Evolutionary conservation across 1,284 basidiomycete species (phyloP), one percentile per base, ranked within the genome.

Genomic region (Calocybe gambosa): DNA sequence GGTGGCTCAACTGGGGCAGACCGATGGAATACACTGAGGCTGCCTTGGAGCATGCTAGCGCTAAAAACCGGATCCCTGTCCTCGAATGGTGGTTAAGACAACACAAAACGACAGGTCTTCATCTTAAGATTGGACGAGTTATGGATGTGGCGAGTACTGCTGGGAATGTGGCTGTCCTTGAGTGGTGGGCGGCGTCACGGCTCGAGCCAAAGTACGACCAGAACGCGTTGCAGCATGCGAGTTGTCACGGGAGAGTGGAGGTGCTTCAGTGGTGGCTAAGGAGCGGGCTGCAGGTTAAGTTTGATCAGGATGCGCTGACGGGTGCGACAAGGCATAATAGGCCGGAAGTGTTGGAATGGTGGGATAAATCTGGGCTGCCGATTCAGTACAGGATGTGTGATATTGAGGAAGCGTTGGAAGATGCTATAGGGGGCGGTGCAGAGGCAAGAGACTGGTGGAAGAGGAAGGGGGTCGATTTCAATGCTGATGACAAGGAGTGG

Each of bases 381-480:
- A 79, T 91, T 48, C 82, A 85, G 58, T 91, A 89, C 62, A 76
- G 88, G 42, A 81, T 88, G 75, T 89, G 87, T 58, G 88, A 91
- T 66, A 80, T 85, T 45, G 89, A 92, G 59, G 89, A 89, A 67
- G 89, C 88, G 2, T 63, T 91, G 53, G 88, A 91, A 62, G 88
- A 91, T 56, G 82, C 85, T 1, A 85, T 88, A 42, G 83, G 82
- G 2, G 84, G 81, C 8, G 85, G 84, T 5, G 76, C 80, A 51
- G 73, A 71, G 42, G 85, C 82, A 10, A 74, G 85, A 55, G 70
- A 68, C 43, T 90, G 87, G 87, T 90, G 87, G 87, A 77, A 73
- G 58, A 64, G 65, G 51, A 87, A 86, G 59, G 85, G 85, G 1
- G 75, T 89, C 5, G 82, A 89, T 61, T 89, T 89, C 59, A 80